Conservation (phyloP, 305 asterid species). For the Solanum chacoense region DNA sequence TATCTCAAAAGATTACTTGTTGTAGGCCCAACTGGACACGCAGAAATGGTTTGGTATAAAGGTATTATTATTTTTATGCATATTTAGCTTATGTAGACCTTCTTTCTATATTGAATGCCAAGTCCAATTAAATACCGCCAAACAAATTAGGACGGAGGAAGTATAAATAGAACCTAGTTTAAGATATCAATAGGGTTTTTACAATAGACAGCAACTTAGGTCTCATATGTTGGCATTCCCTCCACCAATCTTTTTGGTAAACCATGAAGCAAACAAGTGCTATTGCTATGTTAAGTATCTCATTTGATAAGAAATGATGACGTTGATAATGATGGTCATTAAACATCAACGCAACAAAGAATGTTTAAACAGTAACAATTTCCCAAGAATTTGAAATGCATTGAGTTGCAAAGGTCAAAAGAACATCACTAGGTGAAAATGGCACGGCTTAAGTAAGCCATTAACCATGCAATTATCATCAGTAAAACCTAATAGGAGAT, state of each 20-base stretch:
- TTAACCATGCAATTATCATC: background rate
- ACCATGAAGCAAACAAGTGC: background rate
- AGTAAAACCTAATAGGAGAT: background rate
- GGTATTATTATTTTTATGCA: background rate
- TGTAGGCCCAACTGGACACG: background rate
- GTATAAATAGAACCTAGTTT: background rate
- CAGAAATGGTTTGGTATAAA: background rate
- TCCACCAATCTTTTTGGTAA: background rate
- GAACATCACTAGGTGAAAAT: background rate
- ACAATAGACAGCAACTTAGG: background rate
- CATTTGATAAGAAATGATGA: background rate
- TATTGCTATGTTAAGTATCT: background rate
- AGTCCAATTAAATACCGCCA: background rate
- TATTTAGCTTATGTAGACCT: background rate
- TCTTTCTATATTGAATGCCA: background rate
- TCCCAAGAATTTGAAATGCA: background rate
- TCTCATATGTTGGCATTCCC: background rate
- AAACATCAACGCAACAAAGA: background rate
- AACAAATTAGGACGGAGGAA: background rate
- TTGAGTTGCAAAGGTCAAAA: background rate
- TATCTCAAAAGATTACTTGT: background rate
- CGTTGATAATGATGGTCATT: background rate
- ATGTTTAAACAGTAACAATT: background rate
- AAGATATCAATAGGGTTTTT: background rate
- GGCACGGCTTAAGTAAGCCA: background rate